Conservation (phyloP, 331 rosid species). For the Cydonia oblonga region DNA sequence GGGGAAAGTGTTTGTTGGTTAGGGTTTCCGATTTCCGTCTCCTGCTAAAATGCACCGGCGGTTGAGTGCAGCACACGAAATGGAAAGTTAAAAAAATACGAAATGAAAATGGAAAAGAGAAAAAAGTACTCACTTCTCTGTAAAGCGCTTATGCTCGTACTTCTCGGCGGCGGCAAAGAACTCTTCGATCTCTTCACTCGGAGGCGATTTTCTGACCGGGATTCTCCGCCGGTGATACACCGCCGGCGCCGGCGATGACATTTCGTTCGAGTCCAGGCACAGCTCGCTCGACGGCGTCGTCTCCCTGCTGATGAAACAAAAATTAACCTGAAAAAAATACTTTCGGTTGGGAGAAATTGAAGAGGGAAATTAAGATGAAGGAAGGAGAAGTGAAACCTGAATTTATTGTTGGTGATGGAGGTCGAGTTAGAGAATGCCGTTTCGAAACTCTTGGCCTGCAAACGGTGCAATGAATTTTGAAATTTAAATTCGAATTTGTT, state of each 20-base stretch:
- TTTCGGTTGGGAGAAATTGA: slow-evolving; percentile 9
- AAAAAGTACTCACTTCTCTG: slow-evolving; percentile 53
- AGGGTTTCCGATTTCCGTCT: slow-evolving; percentile 23
- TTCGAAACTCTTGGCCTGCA: slow-evolving; percentile 54
- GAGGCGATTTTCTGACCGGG: slow-evolving; percentile 14
- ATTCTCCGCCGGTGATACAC: not conserved
- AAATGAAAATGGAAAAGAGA: not conserved
- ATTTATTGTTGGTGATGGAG: slow-evolving; percentile 10
- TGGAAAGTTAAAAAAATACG: too few relatives aligned
- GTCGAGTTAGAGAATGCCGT: slow-evolving; percentile 30
- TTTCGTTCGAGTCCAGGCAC: slow-evolving; percentile 35
- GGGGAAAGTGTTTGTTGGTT: slow-evolving; percentile 47
- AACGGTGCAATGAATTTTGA: not conserved
- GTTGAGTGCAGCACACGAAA: not conserved
- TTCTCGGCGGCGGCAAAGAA: slow-evolving; percentile 68
- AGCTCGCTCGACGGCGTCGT: slow-evolving; percentile 34
- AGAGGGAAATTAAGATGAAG: not conserved
- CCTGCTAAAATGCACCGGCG: slow-evolving; percentile 28
- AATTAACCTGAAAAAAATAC: not conserved
- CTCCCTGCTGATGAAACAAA: slow-evolving; percentile 14
- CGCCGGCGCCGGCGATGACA: slow-evolving; percentile 8
- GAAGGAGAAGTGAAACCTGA: slow-evolving; percentile 32
- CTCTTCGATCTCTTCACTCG: slow-evolving; percentile 62
- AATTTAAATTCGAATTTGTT: not conserved
- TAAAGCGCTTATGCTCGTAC: slow-evolving; percentile 58